These are phyloP conservation scores for Aureobasidium musti DNA, from an alignment of 2,329 filamentous ascomycete genomes.

Conservation along the genomic window DNA sequence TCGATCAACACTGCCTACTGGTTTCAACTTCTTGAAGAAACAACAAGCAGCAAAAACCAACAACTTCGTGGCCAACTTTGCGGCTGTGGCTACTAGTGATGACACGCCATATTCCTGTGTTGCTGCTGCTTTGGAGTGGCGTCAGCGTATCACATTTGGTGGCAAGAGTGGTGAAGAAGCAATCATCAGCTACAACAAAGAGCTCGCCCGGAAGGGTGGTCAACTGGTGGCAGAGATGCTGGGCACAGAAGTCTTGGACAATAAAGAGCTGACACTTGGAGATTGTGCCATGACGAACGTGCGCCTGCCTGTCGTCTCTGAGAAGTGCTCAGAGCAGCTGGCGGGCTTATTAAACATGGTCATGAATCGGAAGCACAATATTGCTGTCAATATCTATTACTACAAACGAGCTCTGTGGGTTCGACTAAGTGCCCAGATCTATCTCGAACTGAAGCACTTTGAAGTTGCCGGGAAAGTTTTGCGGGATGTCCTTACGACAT, in stretches of 20 bases:
- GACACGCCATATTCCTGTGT: conserved; percentile 71
- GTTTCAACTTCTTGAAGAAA: conserved; percentile 56
- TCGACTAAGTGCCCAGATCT: conserved; percentile 78
- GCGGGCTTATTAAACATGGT: conserved; percentile 46
- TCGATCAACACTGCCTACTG: conserved; percentile 73
- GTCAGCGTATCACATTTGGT: conserved; percentile 32
- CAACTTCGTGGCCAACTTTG: conserved; percentile 50
- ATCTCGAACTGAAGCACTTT: conserved; percentile 78
- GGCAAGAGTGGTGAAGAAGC: conserved; percentile 61
- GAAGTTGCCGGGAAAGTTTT: conserved; percentile 59
- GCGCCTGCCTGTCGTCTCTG: conserved; percentile 63
- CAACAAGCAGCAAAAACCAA: conserved; percentile 26
- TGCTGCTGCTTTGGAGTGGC: conserved; percentile 69
- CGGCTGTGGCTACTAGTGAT: conserved; percentile 53
- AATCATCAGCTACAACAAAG: conserved; percentile 64
- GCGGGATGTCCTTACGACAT: neutral
- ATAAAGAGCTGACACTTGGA: conserved; percentile 46
- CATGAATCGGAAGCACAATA: conserved; percentile 62
- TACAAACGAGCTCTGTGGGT: conserved; percentile 67
- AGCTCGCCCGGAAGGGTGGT: conserved; percentile 65
- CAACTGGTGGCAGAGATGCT: conserved; percentile 61
- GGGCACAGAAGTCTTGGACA: conserved; percentile 72
- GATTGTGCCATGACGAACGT: conserved; percentile 72
- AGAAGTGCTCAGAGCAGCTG: conserved; percentile 40
- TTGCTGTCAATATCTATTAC: conserved; percentile 66